Conservation (phyloP, 176 grass and related monocot species). For the Themeda triandra region DNA sequence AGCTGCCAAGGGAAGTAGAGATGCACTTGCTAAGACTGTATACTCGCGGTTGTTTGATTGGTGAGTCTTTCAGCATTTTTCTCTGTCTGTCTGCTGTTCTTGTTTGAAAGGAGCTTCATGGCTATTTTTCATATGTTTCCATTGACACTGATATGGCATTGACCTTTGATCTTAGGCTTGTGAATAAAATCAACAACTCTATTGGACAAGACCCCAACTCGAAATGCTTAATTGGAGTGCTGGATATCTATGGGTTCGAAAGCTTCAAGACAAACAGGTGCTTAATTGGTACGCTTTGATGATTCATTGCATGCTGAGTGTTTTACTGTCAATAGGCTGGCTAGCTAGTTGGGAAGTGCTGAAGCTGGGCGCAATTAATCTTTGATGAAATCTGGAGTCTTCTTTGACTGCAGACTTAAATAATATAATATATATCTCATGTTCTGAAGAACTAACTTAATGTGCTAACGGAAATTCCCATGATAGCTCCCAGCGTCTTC, state of each 20-base stretch:
- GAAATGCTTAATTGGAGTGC: conserved; percentile 87
- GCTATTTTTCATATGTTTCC: conserved; percentile 25
- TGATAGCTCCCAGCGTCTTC: background rate
- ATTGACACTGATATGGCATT: conserved; percentile 22
- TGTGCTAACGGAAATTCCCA: conserved; percentile 6
- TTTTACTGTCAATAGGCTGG: conserved; percentile 8
- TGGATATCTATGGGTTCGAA: conserved; percentile 99
- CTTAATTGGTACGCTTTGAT: conserved; percentile 66
- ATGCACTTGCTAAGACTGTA: conserved; percentile 90
- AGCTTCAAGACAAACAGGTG: conserved; percentile 99
- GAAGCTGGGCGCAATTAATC: background rate
- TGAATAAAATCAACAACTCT: conserved; percentile 91
- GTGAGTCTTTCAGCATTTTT: conserved; percentile 41
- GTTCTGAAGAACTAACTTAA: conserved; percentile 13
- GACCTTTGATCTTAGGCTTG: conserved; percentile 71
- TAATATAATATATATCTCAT: background rate
- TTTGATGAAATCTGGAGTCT: background rate
- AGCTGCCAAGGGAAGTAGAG: conserved; percentile 79
- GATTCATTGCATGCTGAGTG: conserved; percentile 26
- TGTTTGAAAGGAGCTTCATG: conserved; percentile 27
- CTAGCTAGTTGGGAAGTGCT: background rate
- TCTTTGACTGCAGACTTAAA: background rate
- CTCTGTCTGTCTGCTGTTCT: background rate
- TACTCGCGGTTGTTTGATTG: conserved; percentile 96
- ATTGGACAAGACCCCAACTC: conserved; percentile 98